Evolutionary conservation across 192 early-diverging fungal genomes (phyloP).

Genomic region (Backusella circina): DNA sequence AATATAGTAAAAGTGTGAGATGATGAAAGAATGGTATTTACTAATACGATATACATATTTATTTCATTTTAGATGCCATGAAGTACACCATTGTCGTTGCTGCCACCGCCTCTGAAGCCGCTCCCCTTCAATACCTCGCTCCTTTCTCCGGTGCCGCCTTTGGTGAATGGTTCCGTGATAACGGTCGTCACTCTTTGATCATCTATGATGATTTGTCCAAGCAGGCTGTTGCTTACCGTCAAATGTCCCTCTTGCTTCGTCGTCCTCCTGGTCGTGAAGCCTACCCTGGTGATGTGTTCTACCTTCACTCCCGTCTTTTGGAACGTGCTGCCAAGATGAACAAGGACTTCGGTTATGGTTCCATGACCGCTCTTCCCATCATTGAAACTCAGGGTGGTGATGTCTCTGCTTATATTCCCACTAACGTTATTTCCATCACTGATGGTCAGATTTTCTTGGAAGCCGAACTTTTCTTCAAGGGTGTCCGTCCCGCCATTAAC

Average conservation of each 20-base stretch:
- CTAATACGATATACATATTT: neutral
- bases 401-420: constrained; percentile 99
- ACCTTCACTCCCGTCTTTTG: constrained; percentile 97
- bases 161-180: constrained; percentile 99
- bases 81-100: constrained; percentile 99
- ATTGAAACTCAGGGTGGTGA: constrained; percentile 99
- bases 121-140: constrained; percentile 97
- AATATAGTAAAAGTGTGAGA: neutral
- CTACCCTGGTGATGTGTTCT: constrained; percentile 99
- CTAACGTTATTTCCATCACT: constrained; percentile 99
- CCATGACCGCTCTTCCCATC: constrained; percentile 97
- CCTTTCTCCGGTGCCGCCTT: constrained; percentile 98
- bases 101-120: constrained; percentile 98
- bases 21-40: neutral
- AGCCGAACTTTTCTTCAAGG: constrained; percentile 99
- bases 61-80: constrained; percentile 60
- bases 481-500: constrained; percentile 98
- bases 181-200: constrained; percentile 96
- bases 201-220: constrained; percentile 99
- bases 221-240: constrained; percentile 99
- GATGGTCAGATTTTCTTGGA: constrained; percentile 99
- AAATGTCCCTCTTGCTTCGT: constrained; percentile 98
- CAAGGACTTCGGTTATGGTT: constrained; percentile 90
- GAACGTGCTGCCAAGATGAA: constrained; percentile 99
- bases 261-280: constrained; percentile 99